A percentile compares a stretch with the other conserved stretches of the same genome.
phyloP scores from a whole-genome alignment of 345 rosid genomes.

The Eucalyptus marginata region DNA sequence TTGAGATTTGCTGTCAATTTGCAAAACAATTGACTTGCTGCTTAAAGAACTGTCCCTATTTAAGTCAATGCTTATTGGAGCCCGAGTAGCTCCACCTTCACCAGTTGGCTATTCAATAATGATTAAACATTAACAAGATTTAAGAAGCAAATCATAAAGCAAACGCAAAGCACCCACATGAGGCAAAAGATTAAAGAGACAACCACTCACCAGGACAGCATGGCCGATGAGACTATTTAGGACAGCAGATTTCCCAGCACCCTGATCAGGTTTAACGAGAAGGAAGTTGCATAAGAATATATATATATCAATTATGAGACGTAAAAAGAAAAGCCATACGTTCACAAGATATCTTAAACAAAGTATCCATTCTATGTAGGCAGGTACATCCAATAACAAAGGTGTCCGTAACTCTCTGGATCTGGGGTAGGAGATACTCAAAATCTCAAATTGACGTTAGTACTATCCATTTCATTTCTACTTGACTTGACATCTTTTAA shows the following conservation, averaged over 20 bases:
- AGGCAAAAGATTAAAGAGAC: background rate
- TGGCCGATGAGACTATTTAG: constrained; percentile 90
- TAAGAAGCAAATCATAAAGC: background rate
- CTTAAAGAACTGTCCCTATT: constrained; percentile 59
- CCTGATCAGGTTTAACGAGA: constrained; percentile 21
- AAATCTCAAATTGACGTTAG: background rate
- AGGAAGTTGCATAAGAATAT: background rate
- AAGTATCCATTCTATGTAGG: background rate
- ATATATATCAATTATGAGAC: background rate
- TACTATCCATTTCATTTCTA: background rate
- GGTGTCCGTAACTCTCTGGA: background rate
- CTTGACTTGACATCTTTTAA: background rate
- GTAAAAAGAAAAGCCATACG: background rate
- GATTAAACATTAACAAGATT: background rate
- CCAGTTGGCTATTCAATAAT: constrained; percentile 68
- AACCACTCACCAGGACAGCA: constrained; percentile 66
- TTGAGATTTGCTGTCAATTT: constrained; percentile 81
- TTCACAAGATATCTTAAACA: background rate
- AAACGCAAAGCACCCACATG: background rate
- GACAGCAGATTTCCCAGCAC: constrained; percentile 94
- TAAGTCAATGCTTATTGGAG: constrained; percentile 80
- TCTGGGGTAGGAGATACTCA: background rate
- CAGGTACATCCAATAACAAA: background rate
- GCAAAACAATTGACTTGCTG: constrained; percentile 76
- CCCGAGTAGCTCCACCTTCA: constrained; percentile 95